Conservation (phyloP, 805 yeast genomes). For the Cephaloascus fragrans region DNA sequence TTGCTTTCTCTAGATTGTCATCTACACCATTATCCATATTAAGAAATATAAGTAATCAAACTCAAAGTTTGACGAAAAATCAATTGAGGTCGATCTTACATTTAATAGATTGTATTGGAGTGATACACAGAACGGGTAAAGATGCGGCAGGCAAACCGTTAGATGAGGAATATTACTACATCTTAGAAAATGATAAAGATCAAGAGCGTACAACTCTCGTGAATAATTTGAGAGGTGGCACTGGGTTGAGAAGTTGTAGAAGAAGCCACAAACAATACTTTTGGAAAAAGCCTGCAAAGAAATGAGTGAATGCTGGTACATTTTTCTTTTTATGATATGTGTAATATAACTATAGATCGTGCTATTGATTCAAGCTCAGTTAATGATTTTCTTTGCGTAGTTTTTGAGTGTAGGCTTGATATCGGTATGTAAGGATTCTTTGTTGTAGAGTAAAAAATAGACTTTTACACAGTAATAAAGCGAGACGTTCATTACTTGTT, state of each 20-base stretch:
- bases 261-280: conserved; percentile 86
- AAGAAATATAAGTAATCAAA: conserved; percentile 48
- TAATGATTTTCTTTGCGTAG: not conserved
- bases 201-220: conserved; percentile 60
- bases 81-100: conserved; percentile 35
- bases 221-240: conserved; percentile 65
- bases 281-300: conserved; percentile 50
- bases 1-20: conserved; percentile 82
- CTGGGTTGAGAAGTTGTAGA: conserved; percentile 76
- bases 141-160: conserved; percentile 95
- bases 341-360: no score
- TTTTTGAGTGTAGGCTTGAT: no score
- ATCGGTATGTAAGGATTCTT: not conserved
- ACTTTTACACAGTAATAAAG: not conserved
- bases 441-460: not conserved
- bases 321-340: conserved; percentile 7
- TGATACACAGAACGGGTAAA: conserved; percentile 79
- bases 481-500: no score
- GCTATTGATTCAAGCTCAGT: not conserved
- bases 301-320: conserved; percentile 10
- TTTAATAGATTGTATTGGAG: conserved; percentile 61
- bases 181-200: conserved; percentile 75
- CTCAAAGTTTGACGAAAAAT: conserved; percentile 33
- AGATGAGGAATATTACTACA: conserved; percentile 90
- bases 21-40: conserved; percentile 79